Evolutionary conservation across 129 eudicot genomes (phyloP).

Genomic region (Lactuca sativa): DNA sequence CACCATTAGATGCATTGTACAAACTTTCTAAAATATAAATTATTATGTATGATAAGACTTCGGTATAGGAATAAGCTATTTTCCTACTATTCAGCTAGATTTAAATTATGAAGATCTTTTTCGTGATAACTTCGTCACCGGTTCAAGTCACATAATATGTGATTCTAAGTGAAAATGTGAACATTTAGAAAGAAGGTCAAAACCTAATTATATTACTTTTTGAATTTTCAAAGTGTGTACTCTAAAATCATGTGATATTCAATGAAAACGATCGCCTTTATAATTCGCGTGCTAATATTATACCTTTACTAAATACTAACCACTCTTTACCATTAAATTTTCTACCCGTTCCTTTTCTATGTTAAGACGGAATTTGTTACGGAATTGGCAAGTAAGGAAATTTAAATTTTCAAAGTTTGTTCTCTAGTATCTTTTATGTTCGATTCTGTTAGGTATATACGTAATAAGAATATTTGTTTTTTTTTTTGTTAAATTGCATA

Average conservation of each 20-base stretch:
- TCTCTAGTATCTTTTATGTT: no score
- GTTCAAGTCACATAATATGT: neutral
- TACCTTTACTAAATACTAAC: constrained; percentile 1
- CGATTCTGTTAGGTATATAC: no score
- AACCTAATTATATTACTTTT: constrained; percentile 5
- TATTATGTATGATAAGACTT: no score
- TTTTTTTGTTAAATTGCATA: no score
- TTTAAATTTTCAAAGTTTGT: neutral
- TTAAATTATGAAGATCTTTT: no score
- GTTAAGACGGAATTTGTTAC: no score
- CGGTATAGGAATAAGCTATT: no score
- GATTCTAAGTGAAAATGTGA: neutral
- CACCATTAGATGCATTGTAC: no score
- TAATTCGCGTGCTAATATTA: constrained; percentile 15
- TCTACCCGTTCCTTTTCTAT: neutral
- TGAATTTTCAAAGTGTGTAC: constrained; percentile 5
- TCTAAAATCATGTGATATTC: constrained; percentile 28
- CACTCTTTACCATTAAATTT: constrained; percentile 6
- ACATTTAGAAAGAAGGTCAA: neutral
- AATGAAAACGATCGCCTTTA: constrained; percentile 7
- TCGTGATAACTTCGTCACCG: no score
- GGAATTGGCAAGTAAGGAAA: neutral
- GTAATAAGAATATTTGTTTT: no score
- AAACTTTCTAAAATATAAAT: no score
- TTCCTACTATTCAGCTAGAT: no score